These are phyloP conservation scores for Aspergillus niger DNA, from an alignment of 2,329 filamentous ascomycete species.

Conservation along the genomic window DNA sequence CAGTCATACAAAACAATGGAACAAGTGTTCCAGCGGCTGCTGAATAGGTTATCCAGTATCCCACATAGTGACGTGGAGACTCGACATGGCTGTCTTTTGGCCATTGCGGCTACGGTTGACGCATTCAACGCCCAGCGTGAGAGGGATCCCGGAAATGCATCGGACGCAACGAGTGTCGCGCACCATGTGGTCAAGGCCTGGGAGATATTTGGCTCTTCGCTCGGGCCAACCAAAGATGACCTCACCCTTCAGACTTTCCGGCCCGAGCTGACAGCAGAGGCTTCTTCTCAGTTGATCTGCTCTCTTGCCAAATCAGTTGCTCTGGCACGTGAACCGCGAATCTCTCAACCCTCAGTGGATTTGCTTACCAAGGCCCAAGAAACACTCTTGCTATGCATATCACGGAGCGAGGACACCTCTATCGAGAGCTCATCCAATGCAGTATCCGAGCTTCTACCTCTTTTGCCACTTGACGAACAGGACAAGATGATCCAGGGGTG, in stretches of 20 bases:
- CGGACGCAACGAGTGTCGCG: conserved; percentile 31
- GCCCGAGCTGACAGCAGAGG: conserved; percentile 47
- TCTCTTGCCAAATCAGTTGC: conserved; percentile 38
- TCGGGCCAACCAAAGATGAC: conserved; percentile 40
- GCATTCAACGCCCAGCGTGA: conserved; percentile 30
- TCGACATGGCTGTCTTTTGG: conserved; percentile 48
- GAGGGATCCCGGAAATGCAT: conserved; percentile 18
- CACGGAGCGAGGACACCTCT: conserved; percentile 42
- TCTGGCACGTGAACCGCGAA: conserved; percentile 10
- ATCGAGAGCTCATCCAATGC: conserved; percentile 46
- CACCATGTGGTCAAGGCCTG: conserved; percentile 36
- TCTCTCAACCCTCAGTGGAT: conserved; percentile 21
- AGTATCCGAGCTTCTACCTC: conserved; percentile 42
- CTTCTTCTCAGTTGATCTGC: conserved; percentile 40
- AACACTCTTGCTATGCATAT: conserved; percentile 43
- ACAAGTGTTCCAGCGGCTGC: conserved; percentile 36
- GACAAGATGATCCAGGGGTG: conserved; percentile 40
- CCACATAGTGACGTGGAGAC: conserved; percentile 44
- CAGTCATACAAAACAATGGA: conserved; percentile 33
- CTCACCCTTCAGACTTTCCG: conserved; percentile 42
- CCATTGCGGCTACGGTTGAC: conserved; percentile 42
- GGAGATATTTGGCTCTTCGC: conserved; percentile 39
- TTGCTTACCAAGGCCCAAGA: conserved; percentile 34
- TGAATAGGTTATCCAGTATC: conserved; percentile 39
- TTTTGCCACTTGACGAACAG: conserved; percentile 36